These are phyloP conservation scores for Phoenix roebelenii DNA, from an alignment of 176 grass and related monocot genomes.

Conservation along the genomic window DNA sequence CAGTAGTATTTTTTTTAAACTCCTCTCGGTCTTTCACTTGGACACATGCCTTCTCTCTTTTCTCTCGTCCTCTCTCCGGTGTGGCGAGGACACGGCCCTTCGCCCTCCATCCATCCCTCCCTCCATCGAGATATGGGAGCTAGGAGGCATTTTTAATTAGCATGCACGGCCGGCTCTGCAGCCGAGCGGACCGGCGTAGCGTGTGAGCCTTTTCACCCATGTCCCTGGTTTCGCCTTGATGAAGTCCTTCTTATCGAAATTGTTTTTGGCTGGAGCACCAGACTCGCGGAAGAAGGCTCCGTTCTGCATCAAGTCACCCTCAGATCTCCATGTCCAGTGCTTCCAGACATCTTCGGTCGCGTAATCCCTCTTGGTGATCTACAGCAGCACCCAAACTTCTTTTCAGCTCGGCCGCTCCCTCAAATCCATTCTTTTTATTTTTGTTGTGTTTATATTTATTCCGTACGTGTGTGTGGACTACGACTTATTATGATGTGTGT, in stretches of 20 bases:
- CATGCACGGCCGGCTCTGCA: constrained; percentile 29
- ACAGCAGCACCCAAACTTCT: neutral
- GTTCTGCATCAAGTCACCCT: constrained; percentile 54
- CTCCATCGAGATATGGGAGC: neutral
- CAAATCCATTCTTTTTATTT: too few species aligned
- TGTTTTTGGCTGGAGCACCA: constrained; percentile 7
- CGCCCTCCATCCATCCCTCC: neutral
- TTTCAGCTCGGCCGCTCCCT: too few species aligned
- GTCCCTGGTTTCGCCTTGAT: constrained; percentile 65
- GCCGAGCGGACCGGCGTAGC: constrained; percentile 36
- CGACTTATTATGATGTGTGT: too few species aligned
- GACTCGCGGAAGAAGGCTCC: constrained; percentile 40
- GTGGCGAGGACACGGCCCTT: neutral
- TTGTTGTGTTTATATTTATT: too few species aligned
- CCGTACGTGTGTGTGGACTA: too few species aligned
- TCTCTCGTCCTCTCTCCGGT: too few species aligned
- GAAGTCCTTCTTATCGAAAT: constrained; percentile 21
- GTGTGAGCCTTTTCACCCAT: constrained; percentile 50
- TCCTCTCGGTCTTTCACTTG: too few species aligned
- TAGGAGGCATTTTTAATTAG: constrained; percentile 14
- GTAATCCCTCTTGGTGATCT: constrained; percentile 72
- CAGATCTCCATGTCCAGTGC: constrained; percentile 60
- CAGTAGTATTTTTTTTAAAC: too few species aligned
- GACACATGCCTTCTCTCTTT: too few species aligned
- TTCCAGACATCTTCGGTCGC: constrained; percentile 35